phyloP scores from a whole-genome alignment of 306 rosid genomes.

The Vigna nakashimae region DNA sequence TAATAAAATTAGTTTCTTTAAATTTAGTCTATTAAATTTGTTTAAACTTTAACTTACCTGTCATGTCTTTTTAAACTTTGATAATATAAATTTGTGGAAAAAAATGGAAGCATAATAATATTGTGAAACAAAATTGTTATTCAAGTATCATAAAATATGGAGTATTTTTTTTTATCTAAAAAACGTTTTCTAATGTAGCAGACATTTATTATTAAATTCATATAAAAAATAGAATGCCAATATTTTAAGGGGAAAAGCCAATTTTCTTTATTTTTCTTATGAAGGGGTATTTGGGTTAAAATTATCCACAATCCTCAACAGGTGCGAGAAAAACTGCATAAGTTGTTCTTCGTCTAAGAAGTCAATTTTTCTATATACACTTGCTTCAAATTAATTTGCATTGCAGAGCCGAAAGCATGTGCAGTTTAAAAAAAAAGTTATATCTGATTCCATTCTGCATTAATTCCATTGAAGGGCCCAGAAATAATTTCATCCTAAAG shows the following conservation, averaged over 20 bases:
- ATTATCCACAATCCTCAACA: neutral
- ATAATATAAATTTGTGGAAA: neutral
- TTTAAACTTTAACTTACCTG: neutral
- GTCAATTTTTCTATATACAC: neutral
- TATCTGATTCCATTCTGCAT: constrained; percentile 22
- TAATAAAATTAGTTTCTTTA: neutral
- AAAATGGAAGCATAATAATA: neutral
- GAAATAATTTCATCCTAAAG: neutral
- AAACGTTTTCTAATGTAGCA: neutral
- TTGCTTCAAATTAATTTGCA: neutral
- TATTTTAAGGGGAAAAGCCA: neutral
- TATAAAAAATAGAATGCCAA: neutral
- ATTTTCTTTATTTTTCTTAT: neutral
- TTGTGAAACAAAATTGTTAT: neutral
- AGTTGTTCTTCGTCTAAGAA: neutral
- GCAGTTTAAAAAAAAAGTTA: neutral
- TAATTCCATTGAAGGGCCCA: neutral
- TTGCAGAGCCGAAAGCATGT: neutral
- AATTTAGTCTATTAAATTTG: neutral
- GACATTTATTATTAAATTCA: neutral
- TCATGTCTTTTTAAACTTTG: neutral
- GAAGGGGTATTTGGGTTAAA: neutral
- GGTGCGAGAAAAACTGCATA: neutral
- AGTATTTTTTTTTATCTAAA: neutral
- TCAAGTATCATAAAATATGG: neutral